Conservation (phyloP, 306 rosid genomes). For the Begonia peltatifolia region DNA sequence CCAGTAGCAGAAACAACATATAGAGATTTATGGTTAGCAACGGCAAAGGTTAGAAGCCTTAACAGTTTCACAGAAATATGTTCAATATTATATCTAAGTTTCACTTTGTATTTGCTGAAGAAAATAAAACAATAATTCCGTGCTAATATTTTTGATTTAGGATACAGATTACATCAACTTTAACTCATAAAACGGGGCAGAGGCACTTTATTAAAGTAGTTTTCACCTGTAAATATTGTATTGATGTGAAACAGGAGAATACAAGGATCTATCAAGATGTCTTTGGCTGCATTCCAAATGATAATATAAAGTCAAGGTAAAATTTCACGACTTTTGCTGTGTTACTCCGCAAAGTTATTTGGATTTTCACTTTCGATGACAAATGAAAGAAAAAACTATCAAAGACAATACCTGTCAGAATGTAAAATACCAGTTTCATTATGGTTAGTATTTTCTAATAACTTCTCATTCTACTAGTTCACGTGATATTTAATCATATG, state of each 20-base stretch:
- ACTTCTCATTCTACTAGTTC: background rate
- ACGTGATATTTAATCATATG: background rate
- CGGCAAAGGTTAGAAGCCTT: slow-evolving; percentile 28
- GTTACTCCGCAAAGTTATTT: no score
- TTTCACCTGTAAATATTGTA: background rate
- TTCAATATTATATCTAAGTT: no score
- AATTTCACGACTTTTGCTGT: background rate
- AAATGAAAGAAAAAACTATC: no score
- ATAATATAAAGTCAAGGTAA: slow-evolving; percentile 29
- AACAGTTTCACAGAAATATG: no score
- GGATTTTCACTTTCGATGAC: no score
- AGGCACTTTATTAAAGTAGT: no score
- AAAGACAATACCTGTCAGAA: background rate
- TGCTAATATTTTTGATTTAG: no score
- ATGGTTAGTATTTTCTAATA: background rate
- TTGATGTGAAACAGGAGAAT: slow-evolving; percentile 20
- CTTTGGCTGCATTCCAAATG: slow-evolving; percentile 33
- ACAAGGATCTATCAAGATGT: slow-evolving; percentile 26
- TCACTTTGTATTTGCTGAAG: no score
- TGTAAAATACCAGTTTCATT: background rate
- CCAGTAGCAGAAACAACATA: slow-evolving; percentile 36
- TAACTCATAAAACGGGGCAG: no score
- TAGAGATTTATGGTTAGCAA: slow-evolving; percentile 33
- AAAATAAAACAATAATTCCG: no score
- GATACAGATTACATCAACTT: no score